Base-by-base conservation (phyloP, 768 basidiomycete genomes). In the Xerocomellus chrysenteron region DNA sequence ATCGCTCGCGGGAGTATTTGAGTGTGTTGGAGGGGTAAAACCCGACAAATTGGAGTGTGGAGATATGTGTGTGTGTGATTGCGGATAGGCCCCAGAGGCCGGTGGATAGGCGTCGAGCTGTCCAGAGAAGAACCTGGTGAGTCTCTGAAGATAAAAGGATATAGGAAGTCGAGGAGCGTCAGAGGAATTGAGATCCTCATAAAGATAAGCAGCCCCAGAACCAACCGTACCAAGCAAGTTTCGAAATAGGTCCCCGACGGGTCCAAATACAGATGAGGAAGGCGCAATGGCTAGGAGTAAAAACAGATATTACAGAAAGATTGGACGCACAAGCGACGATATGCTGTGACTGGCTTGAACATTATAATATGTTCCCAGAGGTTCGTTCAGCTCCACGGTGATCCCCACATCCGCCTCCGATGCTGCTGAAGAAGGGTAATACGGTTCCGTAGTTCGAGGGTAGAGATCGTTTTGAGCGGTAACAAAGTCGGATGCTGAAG, bases 1-100 rank as follows among this genome's bases (percentile, higher is more conserved):
- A 37, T 70, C 69, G 16, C 70, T 70, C 28, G 55, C 56, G 30
- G 68, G 68, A 10, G 68, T 70, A 12, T 61, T 59, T 8, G 66
- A 53, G 19, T 72, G 64, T 3, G 63, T 54, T 30, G 70, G 57
- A 16, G 68, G 60, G 2, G 68, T 69, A 50, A 63, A 55, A 5
- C 57, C 55, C 17, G 68, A 55, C 47, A 65, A 59, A 3, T 61
- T 49, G 19, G 66, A 48, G 5, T 52, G 62, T 11, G 68, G 58
- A 33, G 68, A 62, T 5, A 70, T 58, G 4, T 54, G 59, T 1
- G 62, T 28, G 9, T 44, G 60, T 24, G 56, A 17, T 14, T 61
- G 62, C 6, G 44, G 54, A 40, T 58, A 47, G 2, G 63, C 5
- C 7, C 40, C 33, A 4, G 53, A 16, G 4, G 55, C 14, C 1